Conservation (phyloP, 129 eudicot species). For the Lactuca saligna region DNA sequence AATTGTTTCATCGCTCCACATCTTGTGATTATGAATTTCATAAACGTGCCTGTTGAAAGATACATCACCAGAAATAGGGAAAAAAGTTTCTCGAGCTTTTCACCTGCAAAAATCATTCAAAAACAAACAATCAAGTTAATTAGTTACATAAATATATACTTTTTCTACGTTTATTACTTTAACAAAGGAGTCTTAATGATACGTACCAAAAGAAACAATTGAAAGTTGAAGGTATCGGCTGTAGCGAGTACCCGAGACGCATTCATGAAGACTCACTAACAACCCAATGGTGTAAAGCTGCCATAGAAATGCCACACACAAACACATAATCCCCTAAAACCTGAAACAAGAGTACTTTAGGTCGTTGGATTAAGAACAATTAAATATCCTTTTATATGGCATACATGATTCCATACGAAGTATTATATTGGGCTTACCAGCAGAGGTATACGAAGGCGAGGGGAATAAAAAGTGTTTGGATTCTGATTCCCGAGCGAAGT, state of each 20-base stretch:
- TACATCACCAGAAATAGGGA: conserved; percentile 59
- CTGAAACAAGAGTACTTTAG: conserved; percentile 26
- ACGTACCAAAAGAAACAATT: conserved; percentile 53
- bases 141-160: too few relatives aligned
- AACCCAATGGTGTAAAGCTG: conserved; percentile 65
- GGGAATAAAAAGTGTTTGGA: conserved; percentile 51
- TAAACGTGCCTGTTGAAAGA: conserved; percentile 70
- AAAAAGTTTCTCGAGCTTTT: conserved; percentile 50
- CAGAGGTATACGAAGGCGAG: conserved; percentile 52
- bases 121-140: background rate
- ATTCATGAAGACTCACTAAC: conserved; percentile 54
- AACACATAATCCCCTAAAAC: conserved; percentile 53
- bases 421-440: conserved; percentile 34
- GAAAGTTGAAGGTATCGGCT: conserved; percentile 63
- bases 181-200: too few relatives aligned
- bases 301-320: conserved; percentile 48
- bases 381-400: too few relatives aligned
- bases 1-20: conserved; percentile 47
- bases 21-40: conserved; percentile 46
- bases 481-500: conserved; percentile 56
- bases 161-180: too few relatives aligned
- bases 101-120: conserved; percentile 32
- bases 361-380: too few relatives aligned
- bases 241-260: conserved; percentile 51
- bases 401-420: too few relatives aligned